Base-by-base conservation (phyloP, 2,329 filamentous ascomycete species). In the Elsinoe fawcettii region DNA sequence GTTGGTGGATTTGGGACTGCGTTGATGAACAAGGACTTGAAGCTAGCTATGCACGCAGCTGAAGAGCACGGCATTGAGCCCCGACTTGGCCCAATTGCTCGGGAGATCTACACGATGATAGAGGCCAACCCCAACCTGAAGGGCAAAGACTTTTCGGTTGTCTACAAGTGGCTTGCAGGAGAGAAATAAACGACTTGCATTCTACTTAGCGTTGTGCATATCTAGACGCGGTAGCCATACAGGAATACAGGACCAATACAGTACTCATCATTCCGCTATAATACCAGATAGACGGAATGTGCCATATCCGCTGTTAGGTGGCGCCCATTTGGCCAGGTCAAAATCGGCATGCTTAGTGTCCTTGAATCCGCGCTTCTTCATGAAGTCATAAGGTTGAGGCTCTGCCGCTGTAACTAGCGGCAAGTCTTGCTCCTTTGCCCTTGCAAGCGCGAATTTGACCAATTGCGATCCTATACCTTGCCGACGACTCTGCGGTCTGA, bases 11-110 rank as follows among this genome's bases (percentile, higher is more conserved):
- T 79, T 60, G 76, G 76, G 3, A 71, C 76, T n/a, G 67, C 69
- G 54, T 64, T 79, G n/a, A 75, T 75, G 64, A 71, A 74, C 60
- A 79, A 79, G 60, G 76, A 78, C 62, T 60, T 79, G 56, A 76
- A 73, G 61, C 66, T 79, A 20, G 76, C 76, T 2, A 65, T 78
- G 57, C 71, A 75, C 61, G 74, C 75, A 41, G 72, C 72, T 3
- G 70, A 71, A 12, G 74, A 77, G 30, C 68, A 69, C 12, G 69
- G 71, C 5, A 70, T 78, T 22, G 70, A 73, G 58, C 70, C 75
- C 18, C 69, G 67, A n/a, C 60, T 79, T n/a, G 76, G 75, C 7
- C 69, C 71, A 51, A 63, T 70, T 23, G 76, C 76, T 9, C 71
- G 69, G 61, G 69, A 73, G 23, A 67, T 78, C 3, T 79, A 78